Conservation (phyloP, 1,139 yeast species). For the Meyerozyma carpophila region DNA sequence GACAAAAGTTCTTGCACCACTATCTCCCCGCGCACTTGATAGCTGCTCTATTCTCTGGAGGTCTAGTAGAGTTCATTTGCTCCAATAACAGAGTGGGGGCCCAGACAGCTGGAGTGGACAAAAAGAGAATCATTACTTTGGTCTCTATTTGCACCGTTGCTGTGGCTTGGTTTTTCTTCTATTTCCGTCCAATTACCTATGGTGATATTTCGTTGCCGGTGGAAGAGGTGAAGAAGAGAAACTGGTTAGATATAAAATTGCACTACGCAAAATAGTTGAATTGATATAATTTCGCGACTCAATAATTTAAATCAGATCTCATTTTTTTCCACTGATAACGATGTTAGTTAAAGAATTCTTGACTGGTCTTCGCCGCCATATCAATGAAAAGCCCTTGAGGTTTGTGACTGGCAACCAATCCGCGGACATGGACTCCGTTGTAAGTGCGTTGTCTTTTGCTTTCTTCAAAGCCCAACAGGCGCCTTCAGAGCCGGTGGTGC, state of each 20-base stretch:
- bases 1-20: conserved; percentile 93
- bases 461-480: conserved; percentile 38
- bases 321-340: not conserved
- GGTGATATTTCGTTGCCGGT: conserved; percentile 66
- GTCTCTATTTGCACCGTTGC: conserved; percentile 38
- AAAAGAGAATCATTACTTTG: conserved; percentile 25
- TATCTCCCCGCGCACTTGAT: conserved; percentile 93
- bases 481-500: conserved; percentile 33
- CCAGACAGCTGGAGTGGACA: conserved; percentile 19
- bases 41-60: conserved; percentile 82
- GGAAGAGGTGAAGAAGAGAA: conserved; percentile 64
- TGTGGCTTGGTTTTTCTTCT: conserved; percentile 61
- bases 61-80: conserved; percentile 70
- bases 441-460: conserved; percentile 68
- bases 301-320: not conserved
- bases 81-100: conserved; percentile 47
- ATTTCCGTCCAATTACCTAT: conserved; percentile 80
- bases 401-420: conserved; percentile 85
- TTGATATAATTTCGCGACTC: not conserved
- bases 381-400: conserved; percentile 10
- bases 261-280: conserved; percentile 67
- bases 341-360: not conserved
- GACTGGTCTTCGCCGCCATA: not conserved
- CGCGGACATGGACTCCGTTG: conserved; percentile 80
- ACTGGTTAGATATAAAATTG: conserved; percentile 76